phyloP scores from a whole-genome alignment of 257 asterid genomes.

The Solanum okadae region DNA sequence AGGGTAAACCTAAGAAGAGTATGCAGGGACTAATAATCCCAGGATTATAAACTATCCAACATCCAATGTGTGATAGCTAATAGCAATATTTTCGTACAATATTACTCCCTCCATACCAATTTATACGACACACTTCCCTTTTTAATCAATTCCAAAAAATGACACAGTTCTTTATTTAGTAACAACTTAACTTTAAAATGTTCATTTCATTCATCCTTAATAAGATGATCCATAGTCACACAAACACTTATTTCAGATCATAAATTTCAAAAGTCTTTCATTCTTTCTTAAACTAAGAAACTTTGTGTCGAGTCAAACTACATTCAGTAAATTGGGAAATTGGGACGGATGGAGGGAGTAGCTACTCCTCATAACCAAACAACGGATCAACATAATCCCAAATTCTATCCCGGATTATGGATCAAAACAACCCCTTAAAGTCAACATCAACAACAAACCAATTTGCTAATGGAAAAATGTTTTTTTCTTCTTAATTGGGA shows the following conservation, averaged over 20 bases:
- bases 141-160: too few relatives aligned
- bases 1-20: not conserved
- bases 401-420: not conserved
- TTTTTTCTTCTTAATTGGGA: not conserved
- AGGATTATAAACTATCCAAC: not conserved
- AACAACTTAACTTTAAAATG: too few relatives aligned
- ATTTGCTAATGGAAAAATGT: not conserved
- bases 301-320: not conserved
- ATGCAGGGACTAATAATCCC: not conserved
- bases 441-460: not conserved
- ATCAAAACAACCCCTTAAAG: not conserved
- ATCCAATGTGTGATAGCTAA: not conserved
- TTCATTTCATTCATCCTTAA: not conserved
- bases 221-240: not conserved
- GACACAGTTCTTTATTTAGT: not conserved
- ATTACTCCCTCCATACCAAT: not conserved
- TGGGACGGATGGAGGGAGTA: not conserved
- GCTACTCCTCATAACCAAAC: not conserved
- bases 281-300: too few relatives aligned
- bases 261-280: not conserved
- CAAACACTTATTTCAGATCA: not conserved
- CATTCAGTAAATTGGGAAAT: not conserved
- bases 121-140: not conserved
- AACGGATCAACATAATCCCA: not conserved
- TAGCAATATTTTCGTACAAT: not conserved